Percentiles rank a stretch among this genome's conserved stretches.
Evolutionary conservation across 2,329 filamentous ascomycete genomes (phyloP).

Genomic region (Pezicula carpinea): DNA sequence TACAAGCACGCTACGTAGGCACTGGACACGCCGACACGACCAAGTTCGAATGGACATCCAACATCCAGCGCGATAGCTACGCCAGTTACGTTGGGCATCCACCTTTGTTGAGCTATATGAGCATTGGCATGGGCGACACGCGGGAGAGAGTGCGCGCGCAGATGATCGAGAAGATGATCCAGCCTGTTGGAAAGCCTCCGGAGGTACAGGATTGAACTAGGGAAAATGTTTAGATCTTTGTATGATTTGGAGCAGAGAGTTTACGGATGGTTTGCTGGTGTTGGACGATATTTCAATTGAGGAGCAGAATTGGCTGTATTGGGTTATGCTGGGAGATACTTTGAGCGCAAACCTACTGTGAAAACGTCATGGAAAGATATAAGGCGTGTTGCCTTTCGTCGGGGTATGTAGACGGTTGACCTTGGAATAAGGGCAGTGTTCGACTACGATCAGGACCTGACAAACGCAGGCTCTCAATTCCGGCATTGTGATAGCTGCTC

Average conservation of each 20-base stretch:
- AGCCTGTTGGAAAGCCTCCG: constrained; percentile 61
- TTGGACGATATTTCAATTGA: not conserved
- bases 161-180: constrained; percentile 77
- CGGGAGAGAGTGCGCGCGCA: constrained; percentile 73
- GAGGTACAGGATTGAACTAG: constrained; percentile 44
- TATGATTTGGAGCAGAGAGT: not conserved
- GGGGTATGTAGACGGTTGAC: no score
- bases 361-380: not conserved
- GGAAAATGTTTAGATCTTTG: not conserved
- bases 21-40: constrained; percentile 96
- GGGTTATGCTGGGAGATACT: not conserved
- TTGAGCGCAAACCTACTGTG: not conserved
- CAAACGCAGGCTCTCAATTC: no score
- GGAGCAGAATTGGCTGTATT: no score
- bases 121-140: constrained; percentile 82
- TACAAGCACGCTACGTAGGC: constrained; percentile 92
- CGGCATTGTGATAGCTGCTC: no score
- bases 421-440: no score
- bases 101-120: constrained; percentile 81
- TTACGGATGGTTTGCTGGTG: not conserved
- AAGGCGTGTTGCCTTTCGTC: no score
- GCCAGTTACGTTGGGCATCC: constrained; percentile 87
- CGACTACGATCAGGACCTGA: no score
- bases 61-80: constrained; percentile 91
- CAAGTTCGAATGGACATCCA: constrained; percentile 95